Conservation (phyloP, 1,284 basidiomycete species). For the Leccinum subspadiceum region DNA sequence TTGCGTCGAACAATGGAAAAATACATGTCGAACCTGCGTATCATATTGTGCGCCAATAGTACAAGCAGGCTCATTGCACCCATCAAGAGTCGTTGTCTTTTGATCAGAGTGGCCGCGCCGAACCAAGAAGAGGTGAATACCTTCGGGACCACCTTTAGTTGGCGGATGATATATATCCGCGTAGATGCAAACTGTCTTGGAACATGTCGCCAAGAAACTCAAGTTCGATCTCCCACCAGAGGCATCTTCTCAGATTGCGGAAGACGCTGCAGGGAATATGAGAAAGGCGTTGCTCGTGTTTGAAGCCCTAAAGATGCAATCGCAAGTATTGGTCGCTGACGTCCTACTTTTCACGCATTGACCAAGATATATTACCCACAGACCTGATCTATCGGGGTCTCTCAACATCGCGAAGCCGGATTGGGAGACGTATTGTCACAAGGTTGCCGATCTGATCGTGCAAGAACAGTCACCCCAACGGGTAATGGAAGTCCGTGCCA, state of each 20-base stretch:
- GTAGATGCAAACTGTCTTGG: conserved; percentile 81
- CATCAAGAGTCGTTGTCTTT: conserved; percentile 92
- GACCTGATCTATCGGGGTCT: conserved; percentile 73
- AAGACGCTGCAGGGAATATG: conserved; percentile 86
- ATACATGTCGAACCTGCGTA: conserved; percentile 96
- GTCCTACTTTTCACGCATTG: conserved; percentile 1
- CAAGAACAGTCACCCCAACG: conserved; percentile 89
- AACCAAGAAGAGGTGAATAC: conserved; percentile 65
- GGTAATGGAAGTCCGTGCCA: conserved; percentile 88
- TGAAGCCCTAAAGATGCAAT: conserved; percentile 96
- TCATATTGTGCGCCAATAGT: conserved; percentile 97
- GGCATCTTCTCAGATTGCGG: conserved; percentile 71
- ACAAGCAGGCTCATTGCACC: conserved; percentile 97
- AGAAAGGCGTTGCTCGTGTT: conserved; percentile 93
- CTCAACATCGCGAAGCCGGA: conserved; percentile 91
- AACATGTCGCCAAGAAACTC: conserved; percentile 81
- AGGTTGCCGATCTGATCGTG: conserved; percentile 93
- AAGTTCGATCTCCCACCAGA: conserved; percentile 79
- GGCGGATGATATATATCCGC: background rate
- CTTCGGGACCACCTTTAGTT: background rate
- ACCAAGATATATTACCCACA: conserved; percentile 21
- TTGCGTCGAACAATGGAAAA: conserved; percentile 99
- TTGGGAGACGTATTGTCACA: conserved; percentile 97
- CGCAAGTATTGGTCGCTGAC: conserved; percentile 44
- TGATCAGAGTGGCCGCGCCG: conserved; percentile 93